Base-by-base conservation (phyloP, 2,329 filamentous ascomycete species). In the Aspergillus ruber region DNA sequence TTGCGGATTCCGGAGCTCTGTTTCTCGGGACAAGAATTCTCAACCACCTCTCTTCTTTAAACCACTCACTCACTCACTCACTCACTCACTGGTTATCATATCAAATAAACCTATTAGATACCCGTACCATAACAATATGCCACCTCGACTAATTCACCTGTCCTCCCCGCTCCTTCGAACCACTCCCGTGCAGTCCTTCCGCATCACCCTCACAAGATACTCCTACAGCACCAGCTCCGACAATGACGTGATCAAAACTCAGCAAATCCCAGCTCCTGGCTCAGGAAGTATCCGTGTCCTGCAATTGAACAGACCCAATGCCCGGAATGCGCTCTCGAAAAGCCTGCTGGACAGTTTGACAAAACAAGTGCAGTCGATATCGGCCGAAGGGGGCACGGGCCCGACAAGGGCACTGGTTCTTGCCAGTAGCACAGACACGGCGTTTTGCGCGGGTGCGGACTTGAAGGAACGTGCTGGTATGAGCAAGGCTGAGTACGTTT, bases 401-500 rank as follows among this genome's bases (percentile, higher is more conserved):
- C 69, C 75, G 15, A 96, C 90, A 13, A 76, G 93, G 55, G 91
- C 88, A 2, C 67, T 98, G 56, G 81, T 98, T 36, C 60, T 98
- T 13, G 86, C 88, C 9, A 94, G 88, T 62, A 88, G 88, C 36
- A 79, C 88, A n/a, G 88, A 96, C 58, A 77, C 81, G 20, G 86
- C 84, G 59, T 98, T 98, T 68, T 98, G 93, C 69, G 89, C 93
- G 0, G 93, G 93, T 33, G 93, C 93, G 3, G 93, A 98, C 65
- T 71, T 98, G 60, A 97, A 96, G 66, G 91, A 96, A 75, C 76
- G 91, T 23, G 79, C 80, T 49, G 80, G 77, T 3, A 93, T 96
- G 69, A 84, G 81, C 1, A 78, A 77, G 51, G 80, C 89, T 58
- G 86, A 96, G 90, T 95, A 68, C 52, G 81, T 42, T 32, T 47